Conservation (phyloP, 2,329 filamentous ascomycete species). For the Huntiella moniliformis region DNA sequence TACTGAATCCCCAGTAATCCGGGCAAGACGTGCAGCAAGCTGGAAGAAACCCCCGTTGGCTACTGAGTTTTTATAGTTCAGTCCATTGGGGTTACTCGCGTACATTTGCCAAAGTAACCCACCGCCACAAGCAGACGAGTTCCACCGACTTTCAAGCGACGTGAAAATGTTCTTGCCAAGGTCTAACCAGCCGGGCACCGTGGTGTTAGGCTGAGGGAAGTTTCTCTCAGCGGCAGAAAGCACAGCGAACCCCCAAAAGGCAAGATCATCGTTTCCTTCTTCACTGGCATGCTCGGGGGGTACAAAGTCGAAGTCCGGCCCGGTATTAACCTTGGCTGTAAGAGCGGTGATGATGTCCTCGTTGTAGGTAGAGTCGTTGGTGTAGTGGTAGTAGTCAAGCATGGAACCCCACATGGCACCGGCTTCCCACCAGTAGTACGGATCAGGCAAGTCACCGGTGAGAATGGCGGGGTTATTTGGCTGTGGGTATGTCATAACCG, state of each 20-base stretch:
- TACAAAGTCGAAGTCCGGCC: slow-evolving; percentile 41
- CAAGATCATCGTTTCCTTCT: slow-evolving; percentile 58
- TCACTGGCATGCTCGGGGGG: slow-evolving; percentile 33
- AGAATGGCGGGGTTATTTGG: slow-evolving; percentile 27
- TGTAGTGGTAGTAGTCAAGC: slow-evolving; percentile 51
- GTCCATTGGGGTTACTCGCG: slow-evolving; percentile 49
- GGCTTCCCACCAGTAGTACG: slow-evolving; percentile 52
- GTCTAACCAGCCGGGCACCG: slow-evolving; percentile 43
- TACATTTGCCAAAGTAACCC: slow-evolving; percentile 74
- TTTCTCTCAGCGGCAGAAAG: slow-evolving; percentile 51
- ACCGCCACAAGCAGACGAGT: slow-evolving; percentile 45
- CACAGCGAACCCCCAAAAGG: slow-evolving; percentile 52
- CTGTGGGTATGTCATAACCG: slow-evolving; percentile 44
- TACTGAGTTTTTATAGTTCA: slow-evolving; percentile 63
- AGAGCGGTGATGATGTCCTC: slow-evolving; percentile 39
- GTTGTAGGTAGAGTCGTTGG: slow-evolving; percentile 43
- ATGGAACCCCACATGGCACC: slow-evolving; percentile 49
- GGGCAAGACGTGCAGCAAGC: slow-evolving; percentile 54
- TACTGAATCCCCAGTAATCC: slow-evolving; percentile 46
- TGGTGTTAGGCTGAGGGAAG: slow-evolving; percentile 40
- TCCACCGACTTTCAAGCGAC: slow-evolving; percentile 51
- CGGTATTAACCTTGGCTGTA: slow-evolving; percentile 34
- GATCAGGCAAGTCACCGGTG: slow-evolving; percentile 41
- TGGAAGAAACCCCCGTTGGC: slow-evolving; percentile 74
- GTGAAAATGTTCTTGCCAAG: slow-evolving; percentile 57